Conservation (phyloP, 2,329 filamentous ascomycete species). For the Ophiostoma sp. region DNA sequence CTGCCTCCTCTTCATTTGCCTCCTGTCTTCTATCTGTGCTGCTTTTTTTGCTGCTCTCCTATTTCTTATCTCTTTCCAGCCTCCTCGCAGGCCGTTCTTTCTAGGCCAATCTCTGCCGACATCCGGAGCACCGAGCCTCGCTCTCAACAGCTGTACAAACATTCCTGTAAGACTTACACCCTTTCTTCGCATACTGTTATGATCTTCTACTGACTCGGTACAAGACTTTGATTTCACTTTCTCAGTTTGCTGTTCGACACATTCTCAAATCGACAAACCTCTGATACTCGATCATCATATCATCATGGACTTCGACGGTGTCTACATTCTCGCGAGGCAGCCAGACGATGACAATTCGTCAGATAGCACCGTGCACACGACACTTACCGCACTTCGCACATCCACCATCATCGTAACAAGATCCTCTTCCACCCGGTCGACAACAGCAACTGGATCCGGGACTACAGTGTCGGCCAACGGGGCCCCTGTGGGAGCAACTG, state of each 20-base stretch:
- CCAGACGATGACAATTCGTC: too few relatives aligned
- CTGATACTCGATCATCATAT: too few relatives aligned
- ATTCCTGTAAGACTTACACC: background rate
- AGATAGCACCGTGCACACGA: too few relatives aligned
- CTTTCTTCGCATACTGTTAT: background rate
- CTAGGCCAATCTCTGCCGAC: background rate
- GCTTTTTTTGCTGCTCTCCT: background rate
- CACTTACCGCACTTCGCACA: too few relatives aligned
- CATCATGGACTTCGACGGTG: background rate
- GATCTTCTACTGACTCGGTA: background rate
- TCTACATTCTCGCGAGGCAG: background rate
- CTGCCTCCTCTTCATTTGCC: background rate
- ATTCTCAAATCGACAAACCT: background rate
- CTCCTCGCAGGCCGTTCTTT: background rate
- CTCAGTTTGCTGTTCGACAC: too few relatives aligned
- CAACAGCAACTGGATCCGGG: too few relatives aligned
- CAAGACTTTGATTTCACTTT: too few relatives aligned
- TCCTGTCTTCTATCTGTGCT: background rate
- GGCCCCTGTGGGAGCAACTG: too few relatives aligned
- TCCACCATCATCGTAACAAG: background rate
- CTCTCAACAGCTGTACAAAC: too few relatives aligned
- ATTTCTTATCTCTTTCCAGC: background rate
- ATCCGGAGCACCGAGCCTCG: background rate
- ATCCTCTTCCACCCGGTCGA: too few relatives aligned
- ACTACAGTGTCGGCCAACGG: too few relatives aligned